These are phyloP conservation scores for Jamesozyma gamospora DNA, from an alignment of 805 yeast genomes.

Conservation along the genomic window DNA sequence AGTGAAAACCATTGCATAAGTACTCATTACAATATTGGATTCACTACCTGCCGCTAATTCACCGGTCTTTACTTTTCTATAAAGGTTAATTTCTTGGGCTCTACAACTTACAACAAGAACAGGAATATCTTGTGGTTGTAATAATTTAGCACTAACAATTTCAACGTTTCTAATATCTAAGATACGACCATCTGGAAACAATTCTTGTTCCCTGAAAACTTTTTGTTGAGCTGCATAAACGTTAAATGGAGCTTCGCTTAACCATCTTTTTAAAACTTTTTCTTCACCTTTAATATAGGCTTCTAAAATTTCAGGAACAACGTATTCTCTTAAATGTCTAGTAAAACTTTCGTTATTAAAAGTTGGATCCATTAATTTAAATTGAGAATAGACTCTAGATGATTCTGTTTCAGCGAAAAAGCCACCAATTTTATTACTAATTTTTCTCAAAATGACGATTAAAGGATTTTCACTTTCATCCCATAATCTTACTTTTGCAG, in stretches of 20 bases:
- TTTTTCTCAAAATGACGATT: conserved; percentile 67
- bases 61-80: conserved; percentile 82
- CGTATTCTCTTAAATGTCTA: conserved; percentile 77
- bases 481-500: conserved; percentile 57
- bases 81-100: conserved; percentile 90
- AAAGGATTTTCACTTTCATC: conserved; percentile 93
- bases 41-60: conserved; percentile 94
- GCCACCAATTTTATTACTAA: conserved; percentile 71
- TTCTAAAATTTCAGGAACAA: conserved; percentile 90
- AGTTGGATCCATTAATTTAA: conserved; percentile 81
- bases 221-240: conserved; percentile 91
- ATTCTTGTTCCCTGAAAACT: conserved; percentile 81
- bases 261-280: conserved; percentile 74
- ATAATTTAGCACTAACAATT: conserved; percentile 72
- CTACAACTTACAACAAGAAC: conserved; percentile 89
- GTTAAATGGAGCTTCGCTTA: conserved; percentile 92
- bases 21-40: conserved; percentile 81
- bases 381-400: conserved; percentile 80
- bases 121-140: conserved; percentile 87
- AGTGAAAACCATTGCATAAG: conserved; percentile 94
- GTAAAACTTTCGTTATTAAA: conserved; percentile 73
- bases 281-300: conserved; percentile 92
- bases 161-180: conserved; percentile 94
- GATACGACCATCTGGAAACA: conserved; percentile 83
- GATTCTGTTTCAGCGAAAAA: conserved; percentile 94